Base-by-base conservation (phyloP, 306 rosid genomes). In the Cercis canadensis region DNA sequence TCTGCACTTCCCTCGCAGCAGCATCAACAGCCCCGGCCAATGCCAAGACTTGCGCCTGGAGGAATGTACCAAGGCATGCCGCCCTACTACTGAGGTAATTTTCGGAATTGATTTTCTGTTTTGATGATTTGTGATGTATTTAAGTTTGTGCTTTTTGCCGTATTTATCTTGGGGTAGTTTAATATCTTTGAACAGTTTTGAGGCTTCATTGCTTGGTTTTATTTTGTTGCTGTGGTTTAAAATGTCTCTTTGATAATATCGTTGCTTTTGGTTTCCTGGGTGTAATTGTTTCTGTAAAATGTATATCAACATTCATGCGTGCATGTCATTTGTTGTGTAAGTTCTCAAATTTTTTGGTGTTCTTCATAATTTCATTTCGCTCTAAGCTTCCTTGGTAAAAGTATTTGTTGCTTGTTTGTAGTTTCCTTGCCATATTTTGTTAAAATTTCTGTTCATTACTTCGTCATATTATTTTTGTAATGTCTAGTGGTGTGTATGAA, bases 11-110 rank as follows among this genome's bases (percentile, higher is more conserved):
- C 84, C n/a, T 72, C 77, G 4, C 88, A 80, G 78, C 88, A 80
- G 76, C 88, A 80, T 79, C 91, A 64, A 73, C 96, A 82, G 75
- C 82, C 80, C 57, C 65, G 87, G 32, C 86, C 85, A 7, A 58
- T 82, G 57, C 87, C 83, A 0, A 89, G 95, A 74, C 85, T 80
- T 69, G 88, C 94, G 1, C 89, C 89, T 6, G 97, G 95, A 4
- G 99, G 95, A 54, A 89, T 94, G 96, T 89, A 89, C 78, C 99
- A 85, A 52, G 89, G 84, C 75, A 84, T 69, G 65, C 97, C 96
- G 4, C 96, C 90, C 18, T 94, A 94, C 73, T 94, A 84, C 81
- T 90, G 91, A 94, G 99, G 99, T 94, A 94, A 32, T 16, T 55
- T 60, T 49, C 12, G 62, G 67, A 56, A 49, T 67, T 56, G 47